Base-by-base conservation (phyloP, 768 basidiomycete species). In the Exidia glandulosa region DNA sequence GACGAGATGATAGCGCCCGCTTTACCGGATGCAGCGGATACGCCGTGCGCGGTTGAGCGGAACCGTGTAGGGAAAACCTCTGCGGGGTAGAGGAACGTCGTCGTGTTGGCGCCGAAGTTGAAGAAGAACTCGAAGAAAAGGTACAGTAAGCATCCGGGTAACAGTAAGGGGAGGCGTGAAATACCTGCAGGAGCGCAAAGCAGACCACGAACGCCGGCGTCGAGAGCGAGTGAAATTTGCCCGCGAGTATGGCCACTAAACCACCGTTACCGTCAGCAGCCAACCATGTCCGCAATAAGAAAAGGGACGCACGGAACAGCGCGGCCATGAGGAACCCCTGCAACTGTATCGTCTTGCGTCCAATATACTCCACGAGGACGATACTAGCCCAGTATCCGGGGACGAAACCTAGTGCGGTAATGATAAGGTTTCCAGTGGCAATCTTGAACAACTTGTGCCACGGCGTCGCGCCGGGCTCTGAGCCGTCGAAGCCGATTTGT, bases 21-120 rank as follows among this genome's bases (percentile, higher is more conserved):
- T 68, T 91, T 90, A 23, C 89, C 89, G 41, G 73, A 73, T 0
- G 87, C 89, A 2, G 89, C 88, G 2, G 82, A 83, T 13, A 88
- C 73, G 31, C 89, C 89, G 67, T 90, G 88, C 14, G 87, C 88
- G 55, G 79, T 79, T 29, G 84, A 86, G 50, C 83, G 79, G 72
- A 82, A 88, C 36, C 83, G 76, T 1, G 89, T 90, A 0, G 88
- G 89, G 75, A 88, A 89, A 12, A 89, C 83, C 72, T 89, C 87
- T 3, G 84, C 85, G 2, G 88, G 85, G 66, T 87, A 86, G 68
- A 70, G 64, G n/a, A 30, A 56, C 56, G 33, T 48, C 31, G 52
- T 32, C 78, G 81, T 73, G 67, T 88, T 88, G 2, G 86, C 84
- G 23, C 88, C 87, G 65, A 88, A 90, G 73, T 89, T 88, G 77